Conservation (phyloP, 306 rosid species). For the Vigna unguiculata region DNA sequence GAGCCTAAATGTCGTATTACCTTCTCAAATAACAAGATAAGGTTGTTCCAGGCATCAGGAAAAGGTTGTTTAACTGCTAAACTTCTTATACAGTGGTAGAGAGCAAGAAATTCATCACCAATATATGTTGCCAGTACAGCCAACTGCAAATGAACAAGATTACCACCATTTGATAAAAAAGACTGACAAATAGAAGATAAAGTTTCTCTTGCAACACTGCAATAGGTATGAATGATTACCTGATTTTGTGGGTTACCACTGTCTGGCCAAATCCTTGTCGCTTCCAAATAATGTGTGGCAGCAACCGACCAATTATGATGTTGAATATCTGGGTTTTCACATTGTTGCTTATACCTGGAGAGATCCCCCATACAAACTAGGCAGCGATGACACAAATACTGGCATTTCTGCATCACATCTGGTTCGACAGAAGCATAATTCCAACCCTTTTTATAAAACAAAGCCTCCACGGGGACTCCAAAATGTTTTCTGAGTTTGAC, state of each 20-base stretch:
- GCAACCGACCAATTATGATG: conserved; percentile 87
- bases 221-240: conserved; percentile 51
- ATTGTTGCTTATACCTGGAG: conserved; percentile 83
- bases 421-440: conserved; percentile 51
- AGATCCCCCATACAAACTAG: conserved; percentile 97
- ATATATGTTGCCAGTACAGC: conserved; percentile 95
- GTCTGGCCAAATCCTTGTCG: conserved; percentile 90
- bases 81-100: conserved; percentile 96
- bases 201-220: background rate
- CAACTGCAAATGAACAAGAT: conserved; percentile 59
- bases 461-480: conserved; percentile 66
- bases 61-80: conserved; percentile 89
- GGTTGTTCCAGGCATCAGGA: conserved; percentile 92
- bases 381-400: conserved; percentile 88
- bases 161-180: conserved; percentile 33
- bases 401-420: conserved; percentile 65
- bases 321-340: conserved; percentile 64
- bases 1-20: conserved; percentile 53
- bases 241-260: conserved; percentile 98
- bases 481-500: conserved; percentile 62
- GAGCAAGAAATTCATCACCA: conserved; percentile 91
- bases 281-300: conserved; percentile 87
- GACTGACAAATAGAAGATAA: background rate
- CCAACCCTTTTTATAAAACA: conserved; percentile 52
- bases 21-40: conserved; percentile 80